Evolutionary conservation across 257 asterid species (phyloP), one percentile per base, ranked within the genome.

Genomic region (Solanum infundibuliforme): DNA sequence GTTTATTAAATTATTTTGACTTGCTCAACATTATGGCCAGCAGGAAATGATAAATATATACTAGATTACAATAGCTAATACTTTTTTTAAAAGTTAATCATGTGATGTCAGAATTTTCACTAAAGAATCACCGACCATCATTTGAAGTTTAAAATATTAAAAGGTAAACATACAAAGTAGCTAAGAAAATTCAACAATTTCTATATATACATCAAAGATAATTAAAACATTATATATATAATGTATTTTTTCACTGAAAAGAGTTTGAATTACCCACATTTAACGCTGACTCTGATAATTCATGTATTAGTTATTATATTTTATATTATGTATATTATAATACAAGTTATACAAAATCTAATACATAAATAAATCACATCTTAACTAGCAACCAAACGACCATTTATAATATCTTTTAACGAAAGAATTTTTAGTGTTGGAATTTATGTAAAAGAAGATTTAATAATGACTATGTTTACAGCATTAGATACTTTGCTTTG

Each of bases 81-180:
- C 62, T 9, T 9, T 23, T 23, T 72, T 72, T 68, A 2, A 1
- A 12, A 69, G n/a, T 27, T 16, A 71, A 31, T 66, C 0, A 25
- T 0, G 8, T 25, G 34, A 11, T 2, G 20, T 12, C 1, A 66
- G 5, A 66, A 25, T 66, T 66, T 66, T 66, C 3, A 27, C 3
- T 27, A 27, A 66, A 66, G 9, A 0, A 5, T 66, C 0, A 0
- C 1, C 9, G 9, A 52, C 0, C 9, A 52, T 23, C 6, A 9
- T 62, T 0, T 11, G 4, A 1, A 2, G 9, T 27, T 66, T 12
- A 66, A 12, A 27, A 1, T 65, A 65, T 66, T 12, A 27, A 25
- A 0, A 66, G 16, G 8, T 66, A 66, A 25, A 12, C 0, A 25
- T 4, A 66, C 16, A 27, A 66, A 66, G 2, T 0, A 66, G 35